Conservation (phyloP, 371 early-diverging fungal species). For the Parasitella parasitica region DNA sequence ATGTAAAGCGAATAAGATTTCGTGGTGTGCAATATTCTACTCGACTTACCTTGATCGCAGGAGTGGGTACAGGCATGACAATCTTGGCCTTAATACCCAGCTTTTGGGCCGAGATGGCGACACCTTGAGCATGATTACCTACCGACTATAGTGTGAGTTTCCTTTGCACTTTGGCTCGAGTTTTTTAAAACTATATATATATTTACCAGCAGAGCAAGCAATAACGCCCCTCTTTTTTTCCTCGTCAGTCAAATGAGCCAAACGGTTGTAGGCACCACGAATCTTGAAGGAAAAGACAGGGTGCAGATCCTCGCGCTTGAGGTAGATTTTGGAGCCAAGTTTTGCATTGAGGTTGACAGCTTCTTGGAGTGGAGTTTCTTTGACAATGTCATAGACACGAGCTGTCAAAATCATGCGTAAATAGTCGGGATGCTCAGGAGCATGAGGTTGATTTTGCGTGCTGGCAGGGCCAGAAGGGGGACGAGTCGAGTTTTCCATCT, state of each 20-base stretch:
- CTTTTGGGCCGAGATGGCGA: conserved; percentile 88
- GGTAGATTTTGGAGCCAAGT: conserved; percentile 63
- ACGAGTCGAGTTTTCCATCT: neutral
- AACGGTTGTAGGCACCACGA: conserved; percentile 94
- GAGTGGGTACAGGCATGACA: conserved; percentile 90
- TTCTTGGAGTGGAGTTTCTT: conserved; percentile 86
- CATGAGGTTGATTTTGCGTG: neutral
- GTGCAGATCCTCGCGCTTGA: conserved; percentile 96
- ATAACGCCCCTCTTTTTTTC: conserved; percentile 88
- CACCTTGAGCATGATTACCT: conserved; percentile 96
- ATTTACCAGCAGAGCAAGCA: conserved; percentile 88
- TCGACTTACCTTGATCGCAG: conserved; percentile 45
- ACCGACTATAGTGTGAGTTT: too few species aligned
- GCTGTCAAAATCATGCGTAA: conserved; percentile 88
- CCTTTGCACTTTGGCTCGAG: too few species aligned
- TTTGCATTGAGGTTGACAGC: conserved; percentile 83
- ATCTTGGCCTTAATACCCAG: conserved; percentile 93
- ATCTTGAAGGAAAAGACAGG: conserved; percentile 97
- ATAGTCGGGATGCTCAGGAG: conserved; percentile 69
- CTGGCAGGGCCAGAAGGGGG: neutral
- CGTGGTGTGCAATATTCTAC: neutral
- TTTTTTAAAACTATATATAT: neutral
- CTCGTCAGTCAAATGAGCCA: conserved; percentile 73
- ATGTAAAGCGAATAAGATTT: neutral
- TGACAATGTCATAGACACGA: conserved; percentile 87